phyloP scores from a whole-genome alignment of 1,284 basidiomycete species.

The Apiotrichum montevideense region DNA sequence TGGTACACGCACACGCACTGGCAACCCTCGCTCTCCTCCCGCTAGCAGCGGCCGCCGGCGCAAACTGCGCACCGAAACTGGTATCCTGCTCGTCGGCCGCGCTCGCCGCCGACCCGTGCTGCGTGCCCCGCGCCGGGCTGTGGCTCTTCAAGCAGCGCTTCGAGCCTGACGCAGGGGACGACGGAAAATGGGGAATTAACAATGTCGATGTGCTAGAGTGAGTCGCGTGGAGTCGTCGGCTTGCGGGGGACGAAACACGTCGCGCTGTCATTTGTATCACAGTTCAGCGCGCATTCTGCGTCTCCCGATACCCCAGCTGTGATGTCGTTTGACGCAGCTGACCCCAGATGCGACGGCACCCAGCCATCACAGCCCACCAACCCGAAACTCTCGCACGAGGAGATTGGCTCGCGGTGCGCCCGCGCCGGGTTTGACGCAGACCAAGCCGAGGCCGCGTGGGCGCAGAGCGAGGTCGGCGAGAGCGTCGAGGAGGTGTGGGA shows the following conservation, averaged over 20 bases:
- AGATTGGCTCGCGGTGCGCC: constrained; percentile 37
- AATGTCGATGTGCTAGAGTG: constrained; percentile 40
- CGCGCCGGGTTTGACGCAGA: constrained; percentile 30
- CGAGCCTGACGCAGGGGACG: constrained; percentile 41
- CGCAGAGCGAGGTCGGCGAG: constrained; percentile 44
- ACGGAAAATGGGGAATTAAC: constrained; percentile 43
- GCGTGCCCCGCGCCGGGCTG: constrained; percentile 35
- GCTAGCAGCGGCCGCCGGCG: too few relatives aligned
- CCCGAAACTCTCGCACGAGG: constrained; percentile 30
- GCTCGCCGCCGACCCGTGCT: constrained; percentile 30
- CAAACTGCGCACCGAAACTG: not conserved
- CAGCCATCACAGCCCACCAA: not conserved
- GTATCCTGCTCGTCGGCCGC: constrained; percentile 28
- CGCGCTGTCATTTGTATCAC: too few relatives aligned
- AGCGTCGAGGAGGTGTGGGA: constrained; percentile 47
- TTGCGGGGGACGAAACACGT: too few relatives aligned
- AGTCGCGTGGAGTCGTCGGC: constrained; percentile 11
- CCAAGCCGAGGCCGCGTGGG: constrained; percentile 42
- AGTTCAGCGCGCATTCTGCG: too few relatives aligned
- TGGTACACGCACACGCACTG: too few relatives aligned
- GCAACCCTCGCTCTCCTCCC: too few relatives aligned
- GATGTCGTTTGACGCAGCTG: too few relatives aligned
- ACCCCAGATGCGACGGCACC: constrained; percentile 15
- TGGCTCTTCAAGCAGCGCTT: constrained; percentile 43
- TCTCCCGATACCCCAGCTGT: too few relatives aligned